Evolutionary conservation across 2,329 filamentous ascomycete genomes (phyloP).

Genomic region (Hypoxylon rubiginosum): DNA sequence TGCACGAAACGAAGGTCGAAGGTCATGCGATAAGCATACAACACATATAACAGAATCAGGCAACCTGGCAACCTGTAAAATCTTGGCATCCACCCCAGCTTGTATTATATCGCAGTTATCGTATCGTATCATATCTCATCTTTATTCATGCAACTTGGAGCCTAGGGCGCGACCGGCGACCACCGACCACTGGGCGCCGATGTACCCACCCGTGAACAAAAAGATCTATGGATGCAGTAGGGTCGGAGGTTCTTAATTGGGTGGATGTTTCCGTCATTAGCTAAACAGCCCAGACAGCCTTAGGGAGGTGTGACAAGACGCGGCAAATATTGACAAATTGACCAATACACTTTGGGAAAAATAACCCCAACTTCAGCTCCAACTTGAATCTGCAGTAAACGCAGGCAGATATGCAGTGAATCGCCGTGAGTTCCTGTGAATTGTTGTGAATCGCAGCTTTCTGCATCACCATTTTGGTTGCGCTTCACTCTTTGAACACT

Average conservation of each 20-base stretch:
- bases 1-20: slow-evolving; percentile 23
- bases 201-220: background rate
- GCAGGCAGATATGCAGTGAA: background rate
- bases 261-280: slow-evolving; percentile 40
- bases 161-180: background rate
- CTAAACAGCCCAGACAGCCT: slow-evolving; percentile 9
- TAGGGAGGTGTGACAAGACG: slow-evolving; percentile 18
- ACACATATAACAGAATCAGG: slow-evolving; percentile 20
- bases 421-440: background rate
- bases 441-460: slow-evolving; percentile 1
- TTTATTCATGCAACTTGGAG: too few relatives aligned
- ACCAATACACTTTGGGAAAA: slow-evolving; percentile 20
- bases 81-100: slow-evolving; percentile 7
- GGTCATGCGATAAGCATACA: slow-evolving; percentile 25
- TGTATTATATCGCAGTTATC: background rate
- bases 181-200: background rate
- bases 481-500: slow-evolving; percentile 9
- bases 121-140: too few relatives aligned
- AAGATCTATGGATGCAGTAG: slow-evolving; percentile 3
- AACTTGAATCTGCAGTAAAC: background rate
- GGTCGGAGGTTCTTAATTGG: slow-evolving; percentile 9
- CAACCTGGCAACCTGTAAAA: slow-evolving; percentile 2
- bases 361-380: slow-evolving; percentile 17
- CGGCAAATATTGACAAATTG: slow-evolving; percentile 26
- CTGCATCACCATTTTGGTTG: slow-evolving; percentile 28